Evolutionary conservation across 345 rosid genomes (phyloP), one percentile per base, ranked within the genome.

Genomic region (Boechera divaricarpa): DNA sequence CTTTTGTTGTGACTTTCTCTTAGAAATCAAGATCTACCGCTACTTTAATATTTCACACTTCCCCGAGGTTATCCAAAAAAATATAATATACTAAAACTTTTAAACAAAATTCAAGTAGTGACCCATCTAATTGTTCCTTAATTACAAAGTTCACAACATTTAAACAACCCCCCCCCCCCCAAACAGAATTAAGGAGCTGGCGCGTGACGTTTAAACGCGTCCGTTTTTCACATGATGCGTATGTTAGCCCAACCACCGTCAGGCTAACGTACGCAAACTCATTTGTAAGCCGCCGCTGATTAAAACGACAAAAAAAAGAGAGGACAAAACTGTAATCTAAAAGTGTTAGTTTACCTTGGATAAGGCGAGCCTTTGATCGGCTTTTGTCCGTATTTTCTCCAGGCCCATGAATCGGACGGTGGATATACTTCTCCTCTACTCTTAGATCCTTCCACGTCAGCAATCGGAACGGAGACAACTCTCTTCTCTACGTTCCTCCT

Each of bases 281-380:
- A 33, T 21, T 9, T 35, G 13, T 54, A 4, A 16, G 81, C 70
- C 70, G 74, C 74, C 82, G 63, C 58, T 59, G 63, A 16, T 15
- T 41, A n/a, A 36, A 45, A 35, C 15, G 48, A 52, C 10, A 6
- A 52, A n/a, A 52, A 52, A 36, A 73, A 42, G 59, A n/a, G n/a
- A 36, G 73, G 74, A 45, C 10, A 72, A 15, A 71, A 64, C 8
- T 8, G 81, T 66, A 78, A 78, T 24, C 38, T 0, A 24, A 62
- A 63, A 44, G 48, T 44, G 15, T 38, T 0, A 10, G 32, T 24
- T 29, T 69, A 90, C 96, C 96, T 88, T 56, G 96, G 96, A 70
- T 88, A 88, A 41, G 87, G 87, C 11, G 96, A 88, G 64, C 96
- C 96, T 77, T 90, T 90, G 93, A 90, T 88, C 70, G 93, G 96